Conservation (phyloP, 148 eudicot genomes). For the Camellia sinensis region DNA sequence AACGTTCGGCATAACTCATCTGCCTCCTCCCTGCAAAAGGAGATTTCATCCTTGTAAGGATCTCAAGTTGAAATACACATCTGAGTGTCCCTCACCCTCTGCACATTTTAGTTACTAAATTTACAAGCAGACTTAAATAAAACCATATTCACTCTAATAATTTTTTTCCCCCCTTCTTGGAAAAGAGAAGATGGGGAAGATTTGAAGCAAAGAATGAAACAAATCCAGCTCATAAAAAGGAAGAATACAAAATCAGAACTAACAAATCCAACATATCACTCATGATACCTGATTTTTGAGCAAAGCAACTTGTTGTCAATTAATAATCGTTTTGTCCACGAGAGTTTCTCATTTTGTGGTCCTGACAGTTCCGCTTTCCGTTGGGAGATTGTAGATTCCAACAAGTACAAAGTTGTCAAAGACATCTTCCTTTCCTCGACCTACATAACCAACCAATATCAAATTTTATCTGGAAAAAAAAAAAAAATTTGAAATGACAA, state of each 20-base stretch:
- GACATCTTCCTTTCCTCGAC: conserved; percentile 53
- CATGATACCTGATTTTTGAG: conserved; percentile 74
- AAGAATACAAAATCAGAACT: not conserved
- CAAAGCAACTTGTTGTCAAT: conserved; percentile 64
- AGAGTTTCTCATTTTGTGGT: conserved; percentile 54
- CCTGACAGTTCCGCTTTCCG: conserved; percentile 52
- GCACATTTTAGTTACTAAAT: not conserved
- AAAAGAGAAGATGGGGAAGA: no score
- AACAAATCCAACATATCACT: not conserved
- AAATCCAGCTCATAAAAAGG: not conserved
- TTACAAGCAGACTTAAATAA: not conserved
- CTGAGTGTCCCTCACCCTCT: not conserved
- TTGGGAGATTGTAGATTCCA: conserved; percentile 69
- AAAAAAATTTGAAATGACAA: not conserved
- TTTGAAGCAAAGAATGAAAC: not conserved
- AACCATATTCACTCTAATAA: not conserved
- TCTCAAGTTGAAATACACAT: not conserved
- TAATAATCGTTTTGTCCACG: conserved; percentile 87
- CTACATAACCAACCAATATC: conserved; percentile 19
- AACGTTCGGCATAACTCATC: conserved; percentile 87
- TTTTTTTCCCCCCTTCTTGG: not conserved
- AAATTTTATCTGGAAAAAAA: not conserved
- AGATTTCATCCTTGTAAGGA: not conserved
- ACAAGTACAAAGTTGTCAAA: conserved; percentile 63
- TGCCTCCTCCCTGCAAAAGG: conserved; percentile 77